phyloP scores from a whole-genome alignment of 257 asterid species.

The Eucommia ulmoides region DNA sequence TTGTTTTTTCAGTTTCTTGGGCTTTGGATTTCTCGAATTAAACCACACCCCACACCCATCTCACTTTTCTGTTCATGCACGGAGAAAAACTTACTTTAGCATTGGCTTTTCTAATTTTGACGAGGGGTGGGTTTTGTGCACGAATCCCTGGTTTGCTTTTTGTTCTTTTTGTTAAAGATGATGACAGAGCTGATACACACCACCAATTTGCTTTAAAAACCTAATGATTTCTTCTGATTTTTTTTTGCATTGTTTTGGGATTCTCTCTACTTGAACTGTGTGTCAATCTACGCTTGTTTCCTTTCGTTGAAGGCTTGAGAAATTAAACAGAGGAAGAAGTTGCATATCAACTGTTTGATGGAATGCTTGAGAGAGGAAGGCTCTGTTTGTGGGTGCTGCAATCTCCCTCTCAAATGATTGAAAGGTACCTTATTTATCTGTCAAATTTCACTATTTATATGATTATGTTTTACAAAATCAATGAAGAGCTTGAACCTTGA shows the following conservation, averaged over 20 bases:
- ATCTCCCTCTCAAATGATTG: not conserved
- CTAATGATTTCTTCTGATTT: slow-evolving; percentile 32
- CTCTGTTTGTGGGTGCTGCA: too few relatives aligned
- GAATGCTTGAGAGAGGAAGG: too few relatives aligned
- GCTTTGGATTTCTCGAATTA: slow-evolving; percentile 37
- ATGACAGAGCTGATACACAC: slow-evolving; percentile 6
- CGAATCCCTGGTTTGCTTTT: slow-evolving; percentile 14
- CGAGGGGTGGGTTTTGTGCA: slow-evolving; percentile 36
- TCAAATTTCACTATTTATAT: not conserved
- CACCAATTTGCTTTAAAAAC: slow-evolving; percentile 20
- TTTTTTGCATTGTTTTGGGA: slow-evolving; percentile 8
- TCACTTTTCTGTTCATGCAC: slow-evolving; percentile 31
- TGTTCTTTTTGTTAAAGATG: slow-evolving; percentile 15
- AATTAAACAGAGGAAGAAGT: too few relatives aligned
- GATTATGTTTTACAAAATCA: not conserved
- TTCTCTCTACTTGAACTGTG: slow-evolving; percentile 8
- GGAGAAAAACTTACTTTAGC: slow-evolving; percentile 34
- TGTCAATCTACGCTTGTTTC: slow-evolving; percentile 10
- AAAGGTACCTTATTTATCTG: not conserved
- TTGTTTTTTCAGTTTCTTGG: slow-evolving; percentile 57
- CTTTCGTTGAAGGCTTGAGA: too few relatives aligned
- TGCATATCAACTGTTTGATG: slow-evolving; percentile 6
- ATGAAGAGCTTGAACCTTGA: too few relatives aligned
- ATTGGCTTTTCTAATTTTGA: slow-evolving; percentile 27
- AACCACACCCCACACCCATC: too few relatives aligned